A percentile compares a stretch with the other conserved stretches of the same genome.
phyloP scores from a whole-genome alignment of 1,284 basidiomycete species.

The Waitea zeae region DNA sequence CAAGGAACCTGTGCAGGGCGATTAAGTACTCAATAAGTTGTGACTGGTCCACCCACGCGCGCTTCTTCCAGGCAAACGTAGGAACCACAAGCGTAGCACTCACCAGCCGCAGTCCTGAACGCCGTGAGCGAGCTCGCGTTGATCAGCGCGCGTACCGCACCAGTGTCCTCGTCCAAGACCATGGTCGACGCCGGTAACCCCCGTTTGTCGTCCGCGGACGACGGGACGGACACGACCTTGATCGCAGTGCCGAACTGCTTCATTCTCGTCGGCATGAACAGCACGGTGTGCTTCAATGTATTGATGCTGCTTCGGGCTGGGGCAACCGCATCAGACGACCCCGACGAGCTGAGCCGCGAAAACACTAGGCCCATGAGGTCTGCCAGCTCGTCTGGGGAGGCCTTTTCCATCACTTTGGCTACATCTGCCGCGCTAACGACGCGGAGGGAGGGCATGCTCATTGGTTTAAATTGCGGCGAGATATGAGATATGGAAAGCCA shows the following conservation, averaged over 20 bases:
- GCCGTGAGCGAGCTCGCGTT: constrained; percentile 68
- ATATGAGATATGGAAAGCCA: too few species aligned
- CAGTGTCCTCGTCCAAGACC: constrained; percentile 54
- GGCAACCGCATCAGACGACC: too few species aligned
- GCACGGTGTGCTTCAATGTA: constrained; percentile 37
- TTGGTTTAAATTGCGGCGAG: too few species aligned
- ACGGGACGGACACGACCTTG: constrained; percentile 62
- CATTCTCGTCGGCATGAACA: constrained; percentile 61
- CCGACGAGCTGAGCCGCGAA: too few species aligned
- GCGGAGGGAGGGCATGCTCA: too few species aligned
- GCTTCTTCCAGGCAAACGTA: background rate
- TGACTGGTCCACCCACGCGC: background rate
- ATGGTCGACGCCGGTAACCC: constrained; percentile 67
- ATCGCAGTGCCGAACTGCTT: constrained; percentile 30
- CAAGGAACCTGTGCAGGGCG: constrained; percentile 37
- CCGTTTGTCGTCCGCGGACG: constrained; percentile 16
- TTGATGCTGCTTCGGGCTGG: too few species aligned
- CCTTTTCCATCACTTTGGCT: too few species aligned
- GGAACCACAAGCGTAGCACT: constrained; percentile 9
- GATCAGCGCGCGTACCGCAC: constrained; percentile 50
- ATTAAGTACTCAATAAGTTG: background rate
- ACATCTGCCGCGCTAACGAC: too few species aligned
- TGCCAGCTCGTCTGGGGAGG: too few species aligned
- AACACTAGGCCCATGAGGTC: too few species aligned
- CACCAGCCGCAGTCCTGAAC: constrained; percentile 65